Base-by-base conservation (phyloP, 225 moss, liverwort and hornwort species). In the Straminergon stramineum region DNA sequence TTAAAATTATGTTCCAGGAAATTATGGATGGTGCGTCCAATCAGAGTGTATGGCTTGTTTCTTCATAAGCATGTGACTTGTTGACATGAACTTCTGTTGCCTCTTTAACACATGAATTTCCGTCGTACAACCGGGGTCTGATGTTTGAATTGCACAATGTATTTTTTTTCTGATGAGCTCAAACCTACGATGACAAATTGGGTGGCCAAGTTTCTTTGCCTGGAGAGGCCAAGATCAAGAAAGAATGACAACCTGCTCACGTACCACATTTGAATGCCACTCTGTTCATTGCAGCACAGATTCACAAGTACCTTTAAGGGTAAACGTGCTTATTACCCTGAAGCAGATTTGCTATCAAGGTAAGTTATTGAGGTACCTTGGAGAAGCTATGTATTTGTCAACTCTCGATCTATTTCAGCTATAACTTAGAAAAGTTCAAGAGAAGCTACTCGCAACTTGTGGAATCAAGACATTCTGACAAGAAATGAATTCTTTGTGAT, bases 391-490 rank as follows among this genome's bases (percentile, higher is more conserved):
- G n/a, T n/a, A n/a, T 11, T 51, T 51, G 75, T 51, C 17, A 4
- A 7, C 7, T 26, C 16, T 48, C 0, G 6, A 0, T 11, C 48
- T 48, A 31, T 11, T 19, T 7, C 3, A 17, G 7, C 7, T 18
- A 75, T 17, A n/a, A n/a, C n/a, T n/a, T n/a, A 45, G 2, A 30
- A 32, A 20, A 73, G 5, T 20, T 52, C 7, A 7, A 75, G 32
- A 52, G 13, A 52, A 76, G 21, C 4, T 5, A 5, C 32, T 75
- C 32, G 32, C 20, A 75, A 75, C 6, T 8, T 48, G 20, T 21
- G 52, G 13, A 30, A 45, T 75, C 1, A 52, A 51, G 19, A 7
- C 13, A 76, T 8, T 52, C 6, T 0, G 0, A 53, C 3, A 35
- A 34, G 8, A 22, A 53, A 34, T 34, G 9, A 52, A 22, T 77